phyloP scores from a whole-genome alignment of 1,139 yeast species.

The Debaryomyces coudertii region DNA sequence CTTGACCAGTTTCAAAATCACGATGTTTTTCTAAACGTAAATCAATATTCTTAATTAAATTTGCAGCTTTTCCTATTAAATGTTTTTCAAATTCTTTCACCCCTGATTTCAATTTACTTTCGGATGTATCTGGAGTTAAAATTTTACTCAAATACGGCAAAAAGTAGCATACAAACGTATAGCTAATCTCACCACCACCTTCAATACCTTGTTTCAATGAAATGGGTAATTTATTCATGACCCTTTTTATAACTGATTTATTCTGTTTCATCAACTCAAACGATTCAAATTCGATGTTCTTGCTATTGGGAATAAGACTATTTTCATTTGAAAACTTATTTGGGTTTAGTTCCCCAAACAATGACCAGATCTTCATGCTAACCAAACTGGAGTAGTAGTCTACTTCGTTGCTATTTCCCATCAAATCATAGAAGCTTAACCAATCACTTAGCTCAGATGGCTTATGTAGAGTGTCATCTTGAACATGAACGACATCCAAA shows the following conservation, averaged over 20 bases:
- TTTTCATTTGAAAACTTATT: conserved; percentile 29
- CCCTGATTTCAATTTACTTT: conserved; percentile 30
- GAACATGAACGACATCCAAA: conserved; percentile 51
- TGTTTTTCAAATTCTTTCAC: conserved; percentile 28
- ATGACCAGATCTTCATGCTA: conserved; percentile 63
- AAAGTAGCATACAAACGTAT: conserved; percentile 29
- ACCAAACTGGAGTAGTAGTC: conserved; percentile 59
- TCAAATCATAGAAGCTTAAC: conserved; percentile 68
- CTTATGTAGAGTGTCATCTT: conserved; percentile 65
- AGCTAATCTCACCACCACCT: conserved; percentile 31
- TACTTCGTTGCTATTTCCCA: conserved; percentile 45
- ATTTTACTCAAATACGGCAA: conserved; percentile 53
- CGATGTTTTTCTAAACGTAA: conserved; percentile 37
- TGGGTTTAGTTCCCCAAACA: conserved; percentile 64
- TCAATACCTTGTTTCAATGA: conserved; percentile 32
- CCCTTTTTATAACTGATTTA: conserved; percentile 26
- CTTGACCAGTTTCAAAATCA: conserved; percentile 37
- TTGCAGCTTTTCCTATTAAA: conserved; percentile 33
- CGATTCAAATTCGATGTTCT: conserved; percentile 48
- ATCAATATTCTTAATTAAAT: conserved; percentile 29
- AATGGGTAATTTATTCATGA: conserved; percentile 34
- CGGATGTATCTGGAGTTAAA: conserved; percentile 45
- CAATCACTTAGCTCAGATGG: conserved; percentile 75
- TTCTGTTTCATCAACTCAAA: conserved; percentile 36
- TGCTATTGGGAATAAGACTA: conserved; percentile 39